A percentile compares a stretch with the other conserved stretches of the same genome.
Evolutionary conservation across 1,284 basidiomycete genomes (phyloP).

Genomic region (Salmacisia buchloeana): DNA sequence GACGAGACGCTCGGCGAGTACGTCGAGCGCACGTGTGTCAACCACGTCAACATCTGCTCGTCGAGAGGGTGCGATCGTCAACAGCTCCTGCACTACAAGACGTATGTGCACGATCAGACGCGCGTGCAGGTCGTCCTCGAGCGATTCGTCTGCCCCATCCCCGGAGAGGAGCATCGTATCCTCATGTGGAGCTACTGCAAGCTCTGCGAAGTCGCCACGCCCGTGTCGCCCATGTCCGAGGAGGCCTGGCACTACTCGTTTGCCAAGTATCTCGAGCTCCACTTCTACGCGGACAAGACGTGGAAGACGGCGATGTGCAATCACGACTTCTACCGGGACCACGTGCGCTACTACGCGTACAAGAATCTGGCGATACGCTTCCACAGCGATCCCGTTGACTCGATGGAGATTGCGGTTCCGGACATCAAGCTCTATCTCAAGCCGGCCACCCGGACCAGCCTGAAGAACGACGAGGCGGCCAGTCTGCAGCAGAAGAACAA

Average conservation of each 20-base stretch:
- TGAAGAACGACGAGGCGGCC: conserved; percentile 85
- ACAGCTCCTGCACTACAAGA: conserved; percentile 74
- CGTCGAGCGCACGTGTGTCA: conserved; percentile 72
- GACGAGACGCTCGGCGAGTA: conserved; percentile 89
- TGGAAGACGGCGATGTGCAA: conserved; percentile 72
- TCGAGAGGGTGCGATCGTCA: conserved; percentile 78
- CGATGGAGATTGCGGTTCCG: conserved; percentile 86
- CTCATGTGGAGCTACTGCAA: conserved; percentile 90
- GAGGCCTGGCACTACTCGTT: conserved; percentile 92
- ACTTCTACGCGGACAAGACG: conserved; percentile 78
- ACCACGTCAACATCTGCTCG: conserved; percentile 65
- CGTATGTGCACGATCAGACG: conserved; percentile 82
- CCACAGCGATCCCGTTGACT: conserved; percentile 72
- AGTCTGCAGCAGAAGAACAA: conserved; percentile 68
- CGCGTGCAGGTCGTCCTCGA: conserved; percentile 65
- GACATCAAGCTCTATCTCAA: conserved; percentile 75
- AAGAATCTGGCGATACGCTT: conserved; percentile 71
- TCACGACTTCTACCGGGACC: conserved; percentile 90
- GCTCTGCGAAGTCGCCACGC: conserved; percentile 56
- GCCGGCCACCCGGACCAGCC: conserved; percentile 74
- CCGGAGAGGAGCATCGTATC: conserved; percentile 63
- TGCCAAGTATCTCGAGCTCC: conserved; percentile 83
- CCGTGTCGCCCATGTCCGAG: conserved; percentile 81
- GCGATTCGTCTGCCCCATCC: conserved; percentile 48
- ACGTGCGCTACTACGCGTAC: conserved; percentile 84